These are phyloP conservation scores for Pythium catenulatum DNA, from an alignment of 352 stramenopile species.

Conservation along the genomic window DNA sequence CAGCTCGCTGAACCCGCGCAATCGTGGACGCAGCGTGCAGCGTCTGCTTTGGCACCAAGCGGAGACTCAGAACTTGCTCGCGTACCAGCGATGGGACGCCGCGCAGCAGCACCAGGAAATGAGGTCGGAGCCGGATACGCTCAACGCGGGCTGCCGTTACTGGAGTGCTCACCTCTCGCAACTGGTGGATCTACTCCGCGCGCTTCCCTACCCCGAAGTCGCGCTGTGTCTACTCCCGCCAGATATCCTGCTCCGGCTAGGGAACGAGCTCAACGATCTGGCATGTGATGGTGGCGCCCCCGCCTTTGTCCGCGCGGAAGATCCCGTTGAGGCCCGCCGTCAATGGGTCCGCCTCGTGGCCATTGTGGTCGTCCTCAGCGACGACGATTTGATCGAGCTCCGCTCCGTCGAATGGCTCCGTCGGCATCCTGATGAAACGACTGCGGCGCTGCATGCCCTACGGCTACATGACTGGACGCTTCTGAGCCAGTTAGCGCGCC, in stretches of 20 bases:
- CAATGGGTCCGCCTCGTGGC: background rate
- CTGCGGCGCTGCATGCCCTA: background rate
- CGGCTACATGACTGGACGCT: constrained; percentile 2
- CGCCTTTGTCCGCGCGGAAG: background rate
- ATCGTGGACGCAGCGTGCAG: background rate
- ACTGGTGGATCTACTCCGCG: background rate
- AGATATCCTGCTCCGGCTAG: background rate
- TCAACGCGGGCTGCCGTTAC: background rate
- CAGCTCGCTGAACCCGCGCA: background rate
- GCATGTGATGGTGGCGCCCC: background rate
- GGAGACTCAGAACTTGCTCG: background rate
- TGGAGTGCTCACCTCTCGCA: background rate
- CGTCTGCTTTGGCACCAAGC: background rate
- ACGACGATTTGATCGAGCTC: background rate
- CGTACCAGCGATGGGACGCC: background rate
- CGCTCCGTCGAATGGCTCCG: background rate
- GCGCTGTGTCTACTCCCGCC: background rate
- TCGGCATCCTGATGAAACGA: background rate
- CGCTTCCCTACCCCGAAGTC: background rate
- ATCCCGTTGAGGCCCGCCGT: background rate
- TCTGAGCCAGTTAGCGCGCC: background rate
- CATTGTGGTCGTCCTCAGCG: background rate
- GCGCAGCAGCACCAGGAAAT: background rate
- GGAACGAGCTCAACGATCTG: background rate
- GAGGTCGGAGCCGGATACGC: background rate